Evolutionary conservation across 179 eudicot genomes (phyloP).

Genomic region (Sideroxylon spinosum): DNA sequence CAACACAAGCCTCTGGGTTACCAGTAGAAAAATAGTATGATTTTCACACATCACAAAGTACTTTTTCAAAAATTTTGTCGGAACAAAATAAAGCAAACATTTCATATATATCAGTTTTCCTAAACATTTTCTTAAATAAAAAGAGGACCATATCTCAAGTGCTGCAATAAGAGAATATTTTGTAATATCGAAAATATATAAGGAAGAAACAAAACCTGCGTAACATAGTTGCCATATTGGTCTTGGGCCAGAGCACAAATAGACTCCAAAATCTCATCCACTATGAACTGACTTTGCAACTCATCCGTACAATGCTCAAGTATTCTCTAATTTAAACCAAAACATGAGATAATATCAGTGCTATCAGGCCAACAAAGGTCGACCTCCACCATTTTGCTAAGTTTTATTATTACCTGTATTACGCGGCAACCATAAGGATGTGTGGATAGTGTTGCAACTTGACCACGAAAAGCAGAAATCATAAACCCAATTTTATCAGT

Average conservation of each 20-base stretch:
- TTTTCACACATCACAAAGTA: no score
- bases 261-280: constrained; percentile 76
- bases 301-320: constrained; percentile 65
- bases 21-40: no score
- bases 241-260: constrained; percentile 68
- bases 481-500: constrained; percentile 49
- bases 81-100: no score
- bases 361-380: constrained; percentile 14
- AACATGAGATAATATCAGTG: neutral
- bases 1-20: no score
- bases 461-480: constrained; percentile 62
- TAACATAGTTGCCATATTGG: constrained; percentile 84
- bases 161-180: neutral
- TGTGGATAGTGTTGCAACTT: constrained; percentile 59
- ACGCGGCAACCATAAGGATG: constrained; percentile 91
- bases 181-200: neutral
- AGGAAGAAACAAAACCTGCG: constrained; percentile 43
- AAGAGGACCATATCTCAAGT: no score
- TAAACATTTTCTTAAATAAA: no score
- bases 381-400: neutral
- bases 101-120: no score
- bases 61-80: no score
- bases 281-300: constrained; percentile 52
- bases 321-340: constrained; percentile 45
- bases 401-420: constrained; percentile 48